Percentiles rank a stretch among this genome's conserved stretches.
These are phyloP conservation scores for Macadamia tetraphylla DNA, from an alignment of 164 flowering plant genomes.

Conservation along the genomic window DNA sequence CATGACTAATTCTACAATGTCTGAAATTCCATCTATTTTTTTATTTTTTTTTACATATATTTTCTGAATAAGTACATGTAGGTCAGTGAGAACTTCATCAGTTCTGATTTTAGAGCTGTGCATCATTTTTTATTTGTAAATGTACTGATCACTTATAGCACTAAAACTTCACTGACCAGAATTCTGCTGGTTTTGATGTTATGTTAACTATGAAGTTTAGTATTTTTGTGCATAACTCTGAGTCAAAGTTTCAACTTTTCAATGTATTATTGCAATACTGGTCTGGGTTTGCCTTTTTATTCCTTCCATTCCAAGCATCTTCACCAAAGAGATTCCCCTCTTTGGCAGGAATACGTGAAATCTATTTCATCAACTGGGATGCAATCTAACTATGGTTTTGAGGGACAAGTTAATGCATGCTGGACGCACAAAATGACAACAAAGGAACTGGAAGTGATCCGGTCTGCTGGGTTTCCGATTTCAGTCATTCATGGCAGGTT, in stretches of 20 bases:
- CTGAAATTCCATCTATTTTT: neutral
- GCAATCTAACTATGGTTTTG: constrained; percentile 88
- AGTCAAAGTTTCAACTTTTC: too few species aligned
- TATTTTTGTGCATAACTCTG: too few species aligned
- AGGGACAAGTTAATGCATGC: constrained; percentile 87
- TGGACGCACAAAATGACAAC: constrained; percentile 81
- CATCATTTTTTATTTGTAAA: neutral
- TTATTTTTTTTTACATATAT: too few species aligned
- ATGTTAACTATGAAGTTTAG: too few species aligned
- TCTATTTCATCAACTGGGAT: constrained; percentile 76
- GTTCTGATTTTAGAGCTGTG: neutral
- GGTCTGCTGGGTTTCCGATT: constrained; percentile 67
- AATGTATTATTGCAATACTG: neutral
- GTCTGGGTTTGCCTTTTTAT: neutral
- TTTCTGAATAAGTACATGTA: neutral
- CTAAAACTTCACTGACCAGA: too few species aligned
- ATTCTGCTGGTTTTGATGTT: too few species aligned
- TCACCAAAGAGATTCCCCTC: too few species aligned
- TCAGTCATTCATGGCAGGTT: constrained; percentile 97
- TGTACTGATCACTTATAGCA: neutral
- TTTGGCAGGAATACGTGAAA: constrained; percentile 63
- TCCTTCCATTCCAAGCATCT: too few species aligned
- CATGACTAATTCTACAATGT: neutral
- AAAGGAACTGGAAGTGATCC: constrained; percentile 58
- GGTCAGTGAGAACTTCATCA: neutral